Evolutionary conservation across 1,284 basidiomycete genomes (phyloP).

Genomic region (Xanthoconium separans): DNA sequence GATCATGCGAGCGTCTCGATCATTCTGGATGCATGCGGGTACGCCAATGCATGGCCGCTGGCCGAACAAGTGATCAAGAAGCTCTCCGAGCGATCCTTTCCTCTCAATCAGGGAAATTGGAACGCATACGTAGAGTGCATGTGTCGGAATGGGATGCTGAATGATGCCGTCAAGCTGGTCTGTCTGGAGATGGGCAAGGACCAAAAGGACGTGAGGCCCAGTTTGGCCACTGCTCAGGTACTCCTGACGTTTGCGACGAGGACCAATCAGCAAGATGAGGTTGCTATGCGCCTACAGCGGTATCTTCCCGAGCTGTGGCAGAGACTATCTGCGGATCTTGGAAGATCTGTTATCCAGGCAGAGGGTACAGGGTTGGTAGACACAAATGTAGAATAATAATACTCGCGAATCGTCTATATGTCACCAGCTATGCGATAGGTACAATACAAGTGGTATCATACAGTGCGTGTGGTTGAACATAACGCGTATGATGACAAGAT

Average conservation of each 20-base stretch:
- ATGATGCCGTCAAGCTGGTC: constrained; percentile 68
- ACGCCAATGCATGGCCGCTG: constrained; percentile 48
- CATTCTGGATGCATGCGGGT: constrained; percentile 82
- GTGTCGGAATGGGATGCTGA: constrained; percentile 65
- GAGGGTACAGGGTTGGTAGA: background rate
- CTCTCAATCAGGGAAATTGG: constrained; percentile 67
- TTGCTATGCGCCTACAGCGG: constrained; percentile 47
- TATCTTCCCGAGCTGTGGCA: constrained; percentile 59
- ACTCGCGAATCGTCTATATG: constrained; percentile 14
- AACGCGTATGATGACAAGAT: constrained; percentile 36
- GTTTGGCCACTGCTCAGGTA: constrained; percentile 48
- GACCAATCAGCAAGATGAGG: constrained; percentile 43
- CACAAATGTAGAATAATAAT: constrained; percentile 10
- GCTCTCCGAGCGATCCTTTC: constrained; percentile 51
- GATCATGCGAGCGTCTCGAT: constrained; percentile 75
- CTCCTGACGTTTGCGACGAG: constrained; percentile 53
- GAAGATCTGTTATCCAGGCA: constrained; percentile 22
- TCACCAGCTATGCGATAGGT: constrained; percentile 6
- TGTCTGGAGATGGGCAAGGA: constrained; percentile 63
- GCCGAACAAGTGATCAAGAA: constrained; percentile 54
- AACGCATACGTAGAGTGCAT: constrained; percentile 86
- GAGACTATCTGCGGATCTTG: constrained; percentile 30
- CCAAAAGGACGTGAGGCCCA: constrained; percentile 42
- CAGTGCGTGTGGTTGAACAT: constrained; percentile 38
- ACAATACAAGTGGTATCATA: constrained; percentile 30